Base-by-base conservation (phyloP, 2,329 filamentous ascomycete species). In the Setomelanomma holmii region DNA sequence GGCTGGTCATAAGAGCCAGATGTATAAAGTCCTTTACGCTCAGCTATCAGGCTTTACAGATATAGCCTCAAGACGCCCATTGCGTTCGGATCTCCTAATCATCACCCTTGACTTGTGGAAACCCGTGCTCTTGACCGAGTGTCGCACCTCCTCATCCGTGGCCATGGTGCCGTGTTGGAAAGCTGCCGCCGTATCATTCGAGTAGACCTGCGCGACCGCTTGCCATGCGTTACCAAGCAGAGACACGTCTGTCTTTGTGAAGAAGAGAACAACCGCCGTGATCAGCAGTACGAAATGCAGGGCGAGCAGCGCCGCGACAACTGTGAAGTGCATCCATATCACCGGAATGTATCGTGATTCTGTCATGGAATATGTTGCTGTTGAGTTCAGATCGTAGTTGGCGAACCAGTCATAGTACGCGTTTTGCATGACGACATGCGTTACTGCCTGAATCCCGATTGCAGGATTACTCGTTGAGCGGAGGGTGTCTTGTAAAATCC, bases 401-500 rank as follows among this genome's bases (percentile, higher is more conserved):
- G 17, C 2, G 21, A 53, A 23, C 1, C 33, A 19, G 12, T 51
- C 42, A 21, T 56, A 49, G 35, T 52, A 49, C 5, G 47, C 45
- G n/a, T 16, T 44, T 33, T 55, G 47, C 34, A 38, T 40, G 38
- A 51, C 5, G 12, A 40, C 35, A 20, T 34, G 22, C 38, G 35
- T 33, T 4, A 51, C 23, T 11, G 47, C 52, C 14, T 51, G 52
- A 10, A 55, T 5, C 1, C 48, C 43, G 4, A 38, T 30, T 1
- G 47, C 52, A 3, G 44, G 42, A 20, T 55, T 45, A 14, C n/a
- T 21, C 2, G 39, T 51, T 4, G 12, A 19, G 4, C 21, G 16
- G 21, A 51, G 24, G 36, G 49, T 49, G 23, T 55, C 42, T 21
- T 55, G 51, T 22, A 51, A 41, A 21, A 55, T n/a, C 23, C 35